Evolutionary conservation across 257 asterid species (phyloP), one percentile per base, ranked within the genome.

Genomic region (Ballota nigra): DNA sequence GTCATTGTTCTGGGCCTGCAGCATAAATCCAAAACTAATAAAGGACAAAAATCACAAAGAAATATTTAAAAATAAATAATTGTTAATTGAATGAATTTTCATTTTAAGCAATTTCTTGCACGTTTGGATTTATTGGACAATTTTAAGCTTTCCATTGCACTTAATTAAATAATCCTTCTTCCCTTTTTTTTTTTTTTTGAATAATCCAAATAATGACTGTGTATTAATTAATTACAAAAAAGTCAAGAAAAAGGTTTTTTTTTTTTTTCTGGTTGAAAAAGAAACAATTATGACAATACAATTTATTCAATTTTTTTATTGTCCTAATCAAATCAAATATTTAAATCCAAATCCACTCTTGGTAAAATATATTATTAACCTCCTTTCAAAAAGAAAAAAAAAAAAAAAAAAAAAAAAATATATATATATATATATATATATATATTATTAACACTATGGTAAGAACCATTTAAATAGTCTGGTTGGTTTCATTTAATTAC

Each of bases 1-100:
- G 72, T 33, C 80, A 69, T 52, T 69, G 59, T 76, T 24, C 36
- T 68, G 31, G 69, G 53, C 55, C 64, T 11, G 69, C 55, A 58
- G 38, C 41, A 47, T 29, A 74, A 49, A 23, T 62, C 71, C 71
- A 33, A 52, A 38, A 56, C 36, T 36, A 68, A 51, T 52, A 36
- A 61, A 63, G 20, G 71, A 68, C 69, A 68, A 75, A 67, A 75
- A 29, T 68, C 45, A 49, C 10, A 24, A 43, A 60, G 49, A 29
- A 45, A 68, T 34, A 51, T 47, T 15, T 7, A 51, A 8, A 3
- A 16, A 51, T 49, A 45, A 47, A 15, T 15, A 15, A n/a, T 47
- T 10, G 4, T 1, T 51, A 49, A n/a, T 5, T 51, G 10, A 16
- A 16, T 18, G 24, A 16, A 49, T 16, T 38, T 58, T 18, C 33